Evolutionary conservation across 768 basidiomycete genomes (phyloP), one percentile per base, ranked within the genome.

Genomic region (Tylopilus rubrobrunneus): DNA sequence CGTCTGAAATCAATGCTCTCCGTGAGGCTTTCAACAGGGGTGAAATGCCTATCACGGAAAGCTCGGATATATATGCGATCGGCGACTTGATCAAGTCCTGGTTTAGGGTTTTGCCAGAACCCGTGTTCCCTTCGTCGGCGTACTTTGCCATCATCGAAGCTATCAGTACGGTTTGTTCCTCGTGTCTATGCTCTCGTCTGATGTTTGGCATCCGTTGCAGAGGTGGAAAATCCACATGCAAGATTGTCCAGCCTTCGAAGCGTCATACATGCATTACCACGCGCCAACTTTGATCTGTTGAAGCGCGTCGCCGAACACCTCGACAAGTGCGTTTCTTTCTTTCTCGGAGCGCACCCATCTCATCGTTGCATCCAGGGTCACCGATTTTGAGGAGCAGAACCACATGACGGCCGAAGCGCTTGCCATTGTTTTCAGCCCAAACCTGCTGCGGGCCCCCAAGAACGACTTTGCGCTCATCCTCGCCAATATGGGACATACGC

Each of bases 331-430:
- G 76, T 71, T 36, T 17, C 19, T 23, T 43, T 39, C 7, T 33
- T 17, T 28, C 28, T 36, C 37, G 25, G 25, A 25, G 34, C 14
- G 29, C 25, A n/a, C 9, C 27, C 15, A 29, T 23, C 49, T 55
- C 19, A 54, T 49, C 3, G 19, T 29, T 37, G 27, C 41, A 33
- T 44, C 5, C 63, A 89, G 89, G 64, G 87, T 92, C n/a, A 89
- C 89, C 5, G 89, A 92, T 64, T 89, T 79, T 69, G 90, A 93
- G 65, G 90, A 92, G 53, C 79, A 84, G 46, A 94, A 92, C 61
- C 91, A 93, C 55, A 94, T 94, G 92, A 89, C 87, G 2, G 84
- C 89, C 1, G 86, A 92, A 59, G 84, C 87, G 7, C 76, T 94
- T 4, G 86, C 92, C 0, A 91, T 92, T 49, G 89, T 92, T 17